Percentiles rank a stretch among this genome's conserved stretches.
Evolutionary conservation across 768 basidiomycete species (phyloP).

Genomic region (Russula griseocarnosa): DNA sequence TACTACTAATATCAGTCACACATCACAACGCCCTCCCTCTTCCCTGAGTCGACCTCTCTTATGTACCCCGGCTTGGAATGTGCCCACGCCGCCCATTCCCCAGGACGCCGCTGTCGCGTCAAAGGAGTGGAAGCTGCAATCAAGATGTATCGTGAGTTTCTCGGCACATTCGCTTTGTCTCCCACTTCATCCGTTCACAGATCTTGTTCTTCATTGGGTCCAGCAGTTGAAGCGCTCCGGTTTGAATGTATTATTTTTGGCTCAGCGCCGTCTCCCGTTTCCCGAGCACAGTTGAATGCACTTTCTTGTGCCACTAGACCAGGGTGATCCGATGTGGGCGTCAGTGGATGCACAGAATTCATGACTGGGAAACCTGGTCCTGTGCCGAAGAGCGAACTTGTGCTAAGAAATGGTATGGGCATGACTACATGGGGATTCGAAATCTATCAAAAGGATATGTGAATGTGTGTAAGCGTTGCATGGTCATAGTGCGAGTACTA

Average conservation of each 20-base stretch:
- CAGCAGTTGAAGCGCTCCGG: conserved; percentile 81
- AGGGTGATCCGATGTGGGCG: background rate
- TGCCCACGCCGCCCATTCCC: conserved; percentile 48
- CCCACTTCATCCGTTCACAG: conserved; percentile 15
- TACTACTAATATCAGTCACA: conserved; percentile 72
- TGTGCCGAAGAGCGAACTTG: too few species aligned
- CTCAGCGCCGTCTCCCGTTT: conserved; percentile 58
- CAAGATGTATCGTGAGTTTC: conserved; percentile 77
- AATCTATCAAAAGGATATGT: conserved; percentile 1
- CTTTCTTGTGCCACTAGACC: too few species aligned
- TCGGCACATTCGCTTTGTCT: background rate
- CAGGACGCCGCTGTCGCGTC: conserved; percentile 34
- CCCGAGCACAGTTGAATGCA: conserved; percentile 46
- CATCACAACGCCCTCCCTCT: conserved; percentile 67
- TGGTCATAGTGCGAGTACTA: background rate
- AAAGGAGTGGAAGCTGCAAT: conserved; percentile 61
- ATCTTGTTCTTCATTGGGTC: conserved; percentile 54
- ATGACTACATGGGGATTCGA: background rate
- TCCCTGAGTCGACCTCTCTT: conserved; percentile 67
- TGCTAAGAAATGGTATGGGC: too few species aligned
- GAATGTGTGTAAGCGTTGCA: conserved; percentile 1
- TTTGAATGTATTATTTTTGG: conserved; percentile 81
- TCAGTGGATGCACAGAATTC: too few species aligned
- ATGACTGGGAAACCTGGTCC: too few species aligned
- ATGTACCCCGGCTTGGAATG: conserved; percentile 75